These are phyloP conservation scores for Juncus effusus DNA, from an alignment of 176 grass and related monocot genomes.

Conservation along the genomic window DNA sequence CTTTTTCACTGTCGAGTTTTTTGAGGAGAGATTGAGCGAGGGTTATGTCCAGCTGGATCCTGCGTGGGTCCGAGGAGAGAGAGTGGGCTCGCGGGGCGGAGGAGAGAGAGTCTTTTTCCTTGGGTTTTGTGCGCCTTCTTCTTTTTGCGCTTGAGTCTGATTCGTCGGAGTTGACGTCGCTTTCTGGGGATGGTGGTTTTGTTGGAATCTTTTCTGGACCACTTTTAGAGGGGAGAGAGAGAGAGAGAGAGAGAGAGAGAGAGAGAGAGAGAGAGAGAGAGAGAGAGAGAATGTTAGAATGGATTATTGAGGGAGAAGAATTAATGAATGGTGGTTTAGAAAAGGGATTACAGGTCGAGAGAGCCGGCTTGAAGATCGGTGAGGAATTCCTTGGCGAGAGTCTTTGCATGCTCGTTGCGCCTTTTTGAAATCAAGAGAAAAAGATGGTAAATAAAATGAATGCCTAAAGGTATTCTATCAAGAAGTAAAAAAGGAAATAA, in stretches of 20 bases:
- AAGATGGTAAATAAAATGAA: too few species aligned
- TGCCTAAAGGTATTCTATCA: too few species aligned
- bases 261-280: not conserved
- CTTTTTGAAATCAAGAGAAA: conserved; percentile 19
- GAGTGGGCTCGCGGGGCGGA: conserved; percentile 70
- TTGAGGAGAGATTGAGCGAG: conserved; percentile 53
- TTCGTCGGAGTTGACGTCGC: conserved; percentile 93
- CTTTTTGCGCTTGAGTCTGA: conserved; percentile 63
- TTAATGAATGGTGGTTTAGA: too few species aligned
- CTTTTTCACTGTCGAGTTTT: conserved; percentile 91
- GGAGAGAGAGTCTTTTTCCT: conserved; percentile 62
- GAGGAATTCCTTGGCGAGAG: conserved; percentile 68
- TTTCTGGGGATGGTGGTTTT: conserved; percentile 45
- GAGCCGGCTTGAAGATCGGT: conserved; percentile 90
- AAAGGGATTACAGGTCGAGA: conserved; percentile 66
- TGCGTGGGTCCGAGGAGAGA: conserved; percentile 56
- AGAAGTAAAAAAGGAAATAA: conserved; percentile 1
- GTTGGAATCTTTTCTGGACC: conserved; percentile 61
- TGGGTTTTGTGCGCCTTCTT: conserved; percentile 65
- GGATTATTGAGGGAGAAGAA: too few species aligned
- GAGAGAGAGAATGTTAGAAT: not conserved
- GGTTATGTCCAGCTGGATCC: conserved; percentile 82
- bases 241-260: not conserved
- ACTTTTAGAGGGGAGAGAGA: conserved; percentile 34
- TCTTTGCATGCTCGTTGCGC: conserved; percentile 45